Conservation (phyloP, 768 basidiomycete species). For the Dacryopinax primogenitus region DNA sequence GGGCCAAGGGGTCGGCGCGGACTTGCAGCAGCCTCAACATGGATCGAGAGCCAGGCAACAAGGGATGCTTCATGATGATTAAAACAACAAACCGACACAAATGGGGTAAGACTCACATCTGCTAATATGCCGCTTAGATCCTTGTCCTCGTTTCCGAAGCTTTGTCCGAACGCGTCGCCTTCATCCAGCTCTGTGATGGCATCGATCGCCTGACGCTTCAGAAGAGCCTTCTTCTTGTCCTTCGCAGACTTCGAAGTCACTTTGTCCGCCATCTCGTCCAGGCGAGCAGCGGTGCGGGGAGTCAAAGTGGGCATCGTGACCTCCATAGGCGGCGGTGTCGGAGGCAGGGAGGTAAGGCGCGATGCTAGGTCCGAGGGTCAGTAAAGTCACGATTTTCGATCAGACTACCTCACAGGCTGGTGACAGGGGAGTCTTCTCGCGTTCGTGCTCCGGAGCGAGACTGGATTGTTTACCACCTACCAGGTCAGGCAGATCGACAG, state of each 20-base stretch:
- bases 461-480: slow-evolving; percentile 8
- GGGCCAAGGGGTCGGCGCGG: slow-evolving; percentile 65
- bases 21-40: slow-evolving; percentile 81
- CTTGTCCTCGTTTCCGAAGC: slow-evolving; percentile 37
- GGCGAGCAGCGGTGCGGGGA: slow-evolving; percentile 36
- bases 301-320: slow-evolving; percentile 25
- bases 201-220: slow-evolving; percentile 84
- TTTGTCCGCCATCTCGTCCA: slow-evolving; percentile 20
- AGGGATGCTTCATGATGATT: slow-evolving; percentile 40
- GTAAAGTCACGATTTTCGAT: slow-evolving; percentile 10
- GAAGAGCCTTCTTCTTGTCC: slow-evolving; percentile 36
- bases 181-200: slow-evolving; percentile 72
- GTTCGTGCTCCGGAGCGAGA: slow-evolving; percentile 34
- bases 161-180: slow-evolving; percentile 44
- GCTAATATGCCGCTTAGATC: slow-evolving; percentile 61
- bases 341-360: slow-evolving; percentile 59
- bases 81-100: background rate
- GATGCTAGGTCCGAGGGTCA: slow-evolving; percentile 41
- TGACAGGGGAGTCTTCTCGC: slow-evolving; percentile 47
- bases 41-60: slow-evolving; percentile 69
- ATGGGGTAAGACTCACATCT: slow-evolving; percentile 27
- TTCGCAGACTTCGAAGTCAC: slow-evolving; percentile 33
- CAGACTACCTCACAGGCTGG: slow-evolving; percentile 39
- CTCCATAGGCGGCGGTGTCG: slow-evolving; percentile 59
- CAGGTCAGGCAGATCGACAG: slow-evolving; percentile 12